phyloP scores from a whole-genome alignment of 2,329 filamentous ascomycete genomes.

The Gaeumannomyces sp. region DNA sequence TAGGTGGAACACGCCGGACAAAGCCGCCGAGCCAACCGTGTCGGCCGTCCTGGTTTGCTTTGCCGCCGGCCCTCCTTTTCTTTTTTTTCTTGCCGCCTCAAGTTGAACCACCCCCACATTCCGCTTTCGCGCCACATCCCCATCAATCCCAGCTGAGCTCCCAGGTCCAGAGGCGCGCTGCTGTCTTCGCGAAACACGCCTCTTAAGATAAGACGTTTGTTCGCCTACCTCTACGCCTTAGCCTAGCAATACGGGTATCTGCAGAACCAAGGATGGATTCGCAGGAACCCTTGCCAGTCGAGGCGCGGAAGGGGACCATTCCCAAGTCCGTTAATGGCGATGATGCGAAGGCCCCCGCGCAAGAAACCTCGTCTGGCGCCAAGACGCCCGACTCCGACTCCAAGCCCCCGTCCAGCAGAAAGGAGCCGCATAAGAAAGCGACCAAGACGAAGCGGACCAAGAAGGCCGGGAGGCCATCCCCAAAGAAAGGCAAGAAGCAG shows the following conservation, averaged over 20 bases:
- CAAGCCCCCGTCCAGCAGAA: constrained; percentile 13
- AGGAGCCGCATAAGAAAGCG: constrained; percentile 17
- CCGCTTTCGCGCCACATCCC: neutral
- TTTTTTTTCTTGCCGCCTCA: neutral
- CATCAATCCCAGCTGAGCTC: neutral
- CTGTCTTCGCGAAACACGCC: neutral
- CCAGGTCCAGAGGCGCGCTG: neutral
- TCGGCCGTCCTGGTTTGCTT: neutral
- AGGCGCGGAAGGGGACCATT: constrained; percentile 18
- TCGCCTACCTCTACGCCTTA: neutral
- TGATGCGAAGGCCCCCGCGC: constrained; percentile 19
- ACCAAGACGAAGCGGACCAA: constrained; percentile 21
- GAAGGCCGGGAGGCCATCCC: constrained; percentile 14
- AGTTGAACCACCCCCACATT: neutral
- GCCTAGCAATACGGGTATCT: neutral
- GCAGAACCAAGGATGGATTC: neutral
- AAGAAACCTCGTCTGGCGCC: constrained; percentile 13
- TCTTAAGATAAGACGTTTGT: too few species aligned
- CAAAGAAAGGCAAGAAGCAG: constrained; percentile 1
- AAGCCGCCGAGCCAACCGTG: neutral
- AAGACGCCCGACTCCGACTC: constrained; percentile 20
- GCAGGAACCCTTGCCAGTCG: constrained; percentile 1
- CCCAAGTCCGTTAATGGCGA: constrained; percentile 16
- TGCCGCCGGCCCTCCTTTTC: neutral
- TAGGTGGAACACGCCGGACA: neutral